Evolutionary conservation across 2,329 filamentous ascomycete species (phyloP), one percentile per base, ranked within the genome.

Genomic region (Fusarium sp.): DNA sequence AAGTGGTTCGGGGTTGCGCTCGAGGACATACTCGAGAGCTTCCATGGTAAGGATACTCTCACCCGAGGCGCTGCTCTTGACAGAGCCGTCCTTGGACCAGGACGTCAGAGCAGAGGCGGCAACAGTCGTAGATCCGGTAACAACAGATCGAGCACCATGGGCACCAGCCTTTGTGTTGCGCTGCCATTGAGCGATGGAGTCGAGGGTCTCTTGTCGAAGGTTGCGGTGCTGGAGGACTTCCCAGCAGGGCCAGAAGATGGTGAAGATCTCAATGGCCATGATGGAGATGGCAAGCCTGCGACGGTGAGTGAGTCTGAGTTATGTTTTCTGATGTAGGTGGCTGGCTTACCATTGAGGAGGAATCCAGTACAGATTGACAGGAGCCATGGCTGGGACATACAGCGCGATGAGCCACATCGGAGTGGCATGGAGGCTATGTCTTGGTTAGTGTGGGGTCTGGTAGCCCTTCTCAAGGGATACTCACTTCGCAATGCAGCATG

Each of bases 341-440:
- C 84, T 45, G 43, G 41, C 84, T 75, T 76, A 88, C 88, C 89
- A 91, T 74, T 88, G 84, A 4, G 88, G 85, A 48, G 89, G 87
- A 15, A 88, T 79, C 66, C 83, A 89, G 73, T 83, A 84, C 14
- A 77, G 72, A 74, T 89, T 89, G 53, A 89, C 76, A 0, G 77
- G 72, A 3, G 76, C 79, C 79, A 89, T 85, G 11, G 67, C 80
- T 8, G 85, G 83, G 5, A 81, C 80, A 58, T 86, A 83, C 15
- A 88, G 78, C 54, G 87, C 89, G 23, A 89, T 76, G 36, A 91
- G 82, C 89, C 89, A 91, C 79, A 91, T 83, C 0, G 90, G 90
- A 11, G 88, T 86, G 21, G 88, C 88, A 55, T 85, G 88, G 20
- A 91, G 82, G 56, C 87, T 88, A 52, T 31, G 43, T 55, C 52